These are phyloP conservation scores for Setomelanomma holmii DNA, from an alignment of 2,329 filamentous ascomycete species.

Conservation along the genomic window DNA sequence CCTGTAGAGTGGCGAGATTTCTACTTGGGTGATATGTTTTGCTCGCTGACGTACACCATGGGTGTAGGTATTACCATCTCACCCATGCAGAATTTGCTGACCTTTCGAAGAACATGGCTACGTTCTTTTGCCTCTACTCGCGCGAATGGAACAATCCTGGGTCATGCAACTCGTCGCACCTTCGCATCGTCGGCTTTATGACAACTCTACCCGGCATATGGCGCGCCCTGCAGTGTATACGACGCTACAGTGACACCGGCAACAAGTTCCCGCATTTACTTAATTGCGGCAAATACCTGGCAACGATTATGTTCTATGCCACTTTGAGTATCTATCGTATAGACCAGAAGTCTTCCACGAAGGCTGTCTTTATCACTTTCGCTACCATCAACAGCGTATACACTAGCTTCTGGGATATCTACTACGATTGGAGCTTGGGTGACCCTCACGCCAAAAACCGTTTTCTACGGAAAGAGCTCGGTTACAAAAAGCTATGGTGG, in stretches of 20 bases:
- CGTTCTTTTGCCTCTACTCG: slow-evolving; percentile 96
- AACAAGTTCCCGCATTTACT: slow-evolving; percentile 91
- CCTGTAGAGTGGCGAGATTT: slow-evolving; percentile 97
- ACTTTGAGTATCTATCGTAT: slow-evolving; percentile 86
- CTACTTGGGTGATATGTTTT: slow-evolving; percentile 97
- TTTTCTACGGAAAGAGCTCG: slow-evolving; percentile 73
- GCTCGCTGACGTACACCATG: slow-evolving; percentile 89
- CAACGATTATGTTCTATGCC: slow-evolving; percentile 81
- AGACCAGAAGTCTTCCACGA: slow-evolving; percentile 63
- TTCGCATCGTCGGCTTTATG: slow-evolving; percentile 85
- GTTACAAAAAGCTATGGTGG: slow-evolving; percentile 77
- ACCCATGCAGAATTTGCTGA: slow-evolving; percentile 5
- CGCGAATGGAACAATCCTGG: slow-evolving; percentile 74
- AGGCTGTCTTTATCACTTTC: slow-evolving; percentile 78
- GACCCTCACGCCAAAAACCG: slow-evolving; percentile 74
- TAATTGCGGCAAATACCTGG: slow-evolving; percentile 90
- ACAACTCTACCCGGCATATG: slow-evolving; percentile 83
- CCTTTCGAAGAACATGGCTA: slow-evolving; percentile 72
- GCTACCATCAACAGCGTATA: slow-evolving; percentile 85
- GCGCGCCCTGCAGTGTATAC: slow-evolving; percentile 88
- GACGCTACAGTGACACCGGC: slow-evolving; percentile 84
- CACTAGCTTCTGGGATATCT: slow-evolving; percentile 87
- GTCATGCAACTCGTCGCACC: slow-evolving; percentile 86
- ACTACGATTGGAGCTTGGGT: slow-evolving; percentile 95
- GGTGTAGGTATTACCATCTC: slow-evolving; percentile 65